Evolutionary conservation across 164 flowering plant species (phyloP).

Genomic region (Magnolia sinica): DNA sequence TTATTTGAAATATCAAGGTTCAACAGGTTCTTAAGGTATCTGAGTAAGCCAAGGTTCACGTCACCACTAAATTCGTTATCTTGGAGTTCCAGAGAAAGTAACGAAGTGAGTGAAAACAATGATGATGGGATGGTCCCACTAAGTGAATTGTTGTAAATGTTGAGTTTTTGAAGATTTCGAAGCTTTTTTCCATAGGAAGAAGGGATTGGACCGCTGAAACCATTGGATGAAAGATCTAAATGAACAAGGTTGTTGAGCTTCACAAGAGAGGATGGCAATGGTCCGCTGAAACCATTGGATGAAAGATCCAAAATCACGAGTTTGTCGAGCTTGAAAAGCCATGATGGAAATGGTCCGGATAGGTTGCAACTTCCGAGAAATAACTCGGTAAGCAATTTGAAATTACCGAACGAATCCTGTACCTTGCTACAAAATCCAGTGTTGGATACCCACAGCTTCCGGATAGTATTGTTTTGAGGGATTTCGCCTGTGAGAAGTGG

Average conservation of each 20-base stretch:
- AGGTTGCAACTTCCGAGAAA: not conserved
- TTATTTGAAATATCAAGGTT: not conserved
- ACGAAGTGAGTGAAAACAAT: not conserved
- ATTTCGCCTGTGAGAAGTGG: slow-evolving; percentile 16
- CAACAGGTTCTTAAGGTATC: not conserved
- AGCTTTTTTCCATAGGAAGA: no score
- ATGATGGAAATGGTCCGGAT: not conserved
- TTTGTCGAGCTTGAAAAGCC: not conserved
- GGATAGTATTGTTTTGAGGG: not conserved
- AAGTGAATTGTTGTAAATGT: no score
- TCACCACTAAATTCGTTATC: not conserved
- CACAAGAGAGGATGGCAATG: not conserved
- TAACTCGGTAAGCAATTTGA: not conserved
- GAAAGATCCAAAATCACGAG: not conserved
- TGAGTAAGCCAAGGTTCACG: not conserved
- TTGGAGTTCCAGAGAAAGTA: not conserved
- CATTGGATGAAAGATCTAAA: not conserved
- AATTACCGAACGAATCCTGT: not conserved
- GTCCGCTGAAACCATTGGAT: not conserved
- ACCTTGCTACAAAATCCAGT: not conserved
- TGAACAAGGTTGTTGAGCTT: not conserved
- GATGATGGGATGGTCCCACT: not conserved
- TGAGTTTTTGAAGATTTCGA: no score
- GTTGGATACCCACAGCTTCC: not conserved
- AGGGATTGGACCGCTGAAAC: not conserved